Evolutionary conservation across 768 basidiomycete genomes (phyloP), one percentile per base, ranked within the genome.

Genomic region (Dictyophora rubrovolvata): DNA sequence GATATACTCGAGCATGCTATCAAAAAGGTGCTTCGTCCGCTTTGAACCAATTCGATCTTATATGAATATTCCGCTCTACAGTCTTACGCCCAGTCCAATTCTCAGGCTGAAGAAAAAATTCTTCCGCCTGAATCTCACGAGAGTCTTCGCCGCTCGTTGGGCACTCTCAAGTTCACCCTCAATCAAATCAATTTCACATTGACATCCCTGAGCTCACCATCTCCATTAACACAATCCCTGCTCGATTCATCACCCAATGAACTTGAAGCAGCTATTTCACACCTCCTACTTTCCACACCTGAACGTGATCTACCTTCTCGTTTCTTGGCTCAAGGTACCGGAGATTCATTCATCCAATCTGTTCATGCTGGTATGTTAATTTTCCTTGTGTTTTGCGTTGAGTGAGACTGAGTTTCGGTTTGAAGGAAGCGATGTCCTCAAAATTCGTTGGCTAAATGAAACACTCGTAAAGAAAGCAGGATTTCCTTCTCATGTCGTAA

Each of bases 301-400:
- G 93, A 97, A 73, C 86, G 89, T 59, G 93, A 95, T 64, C 78
- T 96, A 5, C 94, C 94, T 0, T 67, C 75, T 53, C 79, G 80
- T 23, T 90, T 91, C 68, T 70, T 88, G 16, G 81, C 86, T 33
- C 42, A 48, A n/a, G 56, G 56, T 2, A 21, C 20, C 3, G 48
- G 47, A 11, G 56, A 57, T 22, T 48, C 56, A 8, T 57, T 57
- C 22, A 48, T 57, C 28, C 56, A 57, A 22, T 48, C 56, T 16
- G 16, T 33, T 11, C 33, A 57, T 33, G 49, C 47, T 33, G 56
- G 56, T 57, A 50, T 33, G 56, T 55, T n/a, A n/a, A n/a, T 17
- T 42, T n/a, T 42, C 10, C 42, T 12, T 42, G 14, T 42, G 12
- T n/a, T 42, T 42, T 12, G 14, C n/a, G 11, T 42, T 28, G 4